Evolutionary conservation across 108 stramenopile species (phyloP).

Genomic region (Nannochloropsis salina): DNA sequence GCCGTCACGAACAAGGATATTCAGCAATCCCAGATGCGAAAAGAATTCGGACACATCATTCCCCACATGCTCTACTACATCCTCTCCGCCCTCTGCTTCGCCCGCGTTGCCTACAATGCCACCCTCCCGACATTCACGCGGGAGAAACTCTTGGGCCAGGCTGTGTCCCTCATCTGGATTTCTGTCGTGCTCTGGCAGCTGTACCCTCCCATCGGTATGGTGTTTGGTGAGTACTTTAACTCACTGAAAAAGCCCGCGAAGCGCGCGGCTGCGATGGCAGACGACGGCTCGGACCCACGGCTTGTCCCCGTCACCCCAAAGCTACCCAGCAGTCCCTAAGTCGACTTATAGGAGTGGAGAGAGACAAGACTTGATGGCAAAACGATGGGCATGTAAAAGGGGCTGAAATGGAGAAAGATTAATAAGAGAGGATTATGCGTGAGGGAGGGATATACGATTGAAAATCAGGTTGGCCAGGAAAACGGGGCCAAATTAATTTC

Average conservation of each 20-base stretch:
- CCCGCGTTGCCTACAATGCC: background rate
- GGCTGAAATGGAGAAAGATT: too few species aligned
- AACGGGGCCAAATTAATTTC: too few species aligned
- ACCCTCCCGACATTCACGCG: background rate
- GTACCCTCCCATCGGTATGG: conserved; percentile 15
- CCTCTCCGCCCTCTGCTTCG: background rate
- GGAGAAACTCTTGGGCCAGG: conserved; percentile 3
- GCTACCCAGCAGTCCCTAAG: background rate
- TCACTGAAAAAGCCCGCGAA: background rate
- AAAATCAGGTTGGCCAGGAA: too few species aligned
- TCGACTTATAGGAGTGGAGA: background rate
- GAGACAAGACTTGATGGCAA: background rate
- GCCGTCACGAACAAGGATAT: conserved; percentile 8
- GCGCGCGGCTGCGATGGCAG: background rate
- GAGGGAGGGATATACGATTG: too few species aligned
- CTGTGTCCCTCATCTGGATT: background rate
- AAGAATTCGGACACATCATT: background rate
- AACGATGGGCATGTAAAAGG: background rate
- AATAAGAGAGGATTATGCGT: too few species aligned
- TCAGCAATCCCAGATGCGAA: background rate
- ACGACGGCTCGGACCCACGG: background rate
- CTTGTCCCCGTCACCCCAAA: background rate
- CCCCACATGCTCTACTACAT: background rate
- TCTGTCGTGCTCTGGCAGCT: background rate
- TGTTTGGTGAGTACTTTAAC: background rate